These are phyloP conservation scores for Boletus barrowsii DNA, from an alignment of 768 basidiomycete species.

Conservation along the genomic window DNA sequence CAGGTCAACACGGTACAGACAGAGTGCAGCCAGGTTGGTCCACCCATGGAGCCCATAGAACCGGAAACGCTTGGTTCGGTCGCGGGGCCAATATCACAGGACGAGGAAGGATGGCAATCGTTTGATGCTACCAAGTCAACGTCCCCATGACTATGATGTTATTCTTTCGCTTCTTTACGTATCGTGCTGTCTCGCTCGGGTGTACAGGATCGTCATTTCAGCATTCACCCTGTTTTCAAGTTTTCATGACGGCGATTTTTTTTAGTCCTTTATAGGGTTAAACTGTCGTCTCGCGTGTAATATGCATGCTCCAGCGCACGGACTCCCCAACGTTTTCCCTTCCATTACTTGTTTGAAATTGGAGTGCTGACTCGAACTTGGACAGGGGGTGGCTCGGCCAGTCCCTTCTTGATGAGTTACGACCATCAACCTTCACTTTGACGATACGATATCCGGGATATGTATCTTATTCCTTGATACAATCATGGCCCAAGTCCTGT, in stretches of 20 bases:
- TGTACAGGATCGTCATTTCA: background rate
- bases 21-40: background rate
- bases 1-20: background rate
- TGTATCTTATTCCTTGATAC: background rate
- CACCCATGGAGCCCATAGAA: background rate
- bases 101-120: background rate
- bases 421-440: background rate
- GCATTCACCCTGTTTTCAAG: too few species aligned
- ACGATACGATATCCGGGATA: background rate
- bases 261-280: too few species aligned
- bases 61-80: background rate
- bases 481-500: conserved; percentile 1
- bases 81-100: background rate
- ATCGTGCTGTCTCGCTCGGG: background rate
- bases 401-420: background rate
- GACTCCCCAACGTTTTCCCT: too few species aligned
- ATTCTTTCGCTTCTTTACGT: background rate
- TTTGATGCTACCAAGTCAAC: background rate
- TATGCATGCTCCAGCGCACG: too few species aligned
- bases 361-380: background rate
- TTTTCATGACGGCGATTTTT: too few species aligned
- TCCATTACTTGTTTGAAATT: too few species aligned
- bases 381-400: background rate
- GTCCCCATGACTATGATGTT: too few species aligned
- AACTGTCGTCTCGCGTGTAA: too few species aligned